Base-by-base conservation (phyloP, 208 protist species). In the Trypanosoma conorhini region DNA sequence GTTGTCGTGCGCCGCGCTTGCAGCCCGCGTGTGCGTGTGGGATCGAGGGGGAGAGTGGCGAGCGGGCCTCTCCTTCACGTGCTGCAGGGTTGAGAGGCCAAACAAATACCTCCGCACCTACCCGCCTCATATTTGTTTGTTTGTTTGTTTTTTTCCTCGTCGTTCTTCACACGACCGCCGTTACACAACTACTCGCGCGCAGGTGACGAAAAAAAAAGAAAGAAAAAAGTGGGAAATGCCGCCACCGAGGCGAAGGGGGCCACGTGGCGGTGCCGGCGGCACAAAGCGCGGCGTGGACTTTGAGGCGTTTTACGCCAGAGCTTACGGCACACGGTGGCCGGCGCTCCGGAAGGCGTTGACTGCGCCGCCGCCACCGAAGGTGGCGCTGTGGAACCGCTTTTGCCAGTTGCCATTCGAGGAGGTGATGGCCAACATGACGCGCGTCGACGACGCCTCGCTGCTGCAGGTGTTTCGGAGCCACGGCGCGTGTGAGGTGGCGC, bases 301-400 rank as follows among this genome's bases (percentile, higher is more conserved):
- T 35, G 88, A 96, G 7, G 79, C 83, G 46, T 93, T 83, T 76
- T 96, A 88, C 81, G 55, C 71, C 44, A 65, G 71, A 13, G 46
- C 86, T 54, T 96, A 93, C 63, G 91, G 87, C 56, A 74, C 83
- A 19, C 87, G 91, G 24, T 96, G 91, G 88, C 83, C 86, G 21
- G 46, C 59, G 17, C 78, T 96, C 35, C 67, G 79, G 24, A 70
- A 77, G 19, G 77, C 87, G 8, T 79, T 96, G 86, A 44, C 66
- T 12, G 40, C 33, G 22, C 28, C 70, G n/a, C 12, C 62, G 19
- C 65, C 83, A 7, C 40, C 46, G 38, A 93, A 92, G 75, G 80
- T 90, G 13, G 86, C 81, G 7, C 67, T 96, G 68, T 93, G 84
- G 79, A 96, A 96, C 71, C 81, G 86, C 31, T 96, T 86, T 69